Evolutionary conservation across 108 stramenopile genomes (phyloP).

Genomic region (Cyclotella choctawhatcheeana): DNA sequence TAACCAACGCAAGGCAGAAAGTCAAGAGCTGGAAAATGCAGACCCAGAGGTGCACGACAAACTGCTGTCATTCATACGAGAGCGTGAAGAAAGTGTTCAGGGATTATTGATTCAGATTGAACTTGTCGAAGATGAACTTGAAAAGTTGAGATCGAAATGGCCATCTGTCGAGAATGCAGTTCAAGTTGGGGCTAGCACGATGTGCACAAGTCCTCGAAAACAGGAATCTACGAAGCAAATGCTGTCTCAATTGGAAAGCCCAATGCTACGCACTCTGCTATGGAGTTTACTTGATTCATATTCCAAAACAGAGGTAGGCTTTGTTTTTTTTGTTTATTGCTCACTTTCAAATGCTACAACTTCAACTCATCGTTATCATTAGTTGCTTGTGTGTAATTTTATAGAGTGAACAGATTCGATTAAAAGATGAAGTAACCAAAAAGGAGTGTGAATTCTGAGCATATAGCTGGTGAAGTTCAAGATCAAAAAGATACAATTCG

Average conservation of each 20-base stretch:
- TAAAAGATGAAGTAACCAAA: slow-evolving; percentile 10
- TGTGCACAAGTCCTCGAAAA: slow-evolving; percentile 24
- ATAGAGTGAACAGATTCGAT: slow-evolving; percentile 4
- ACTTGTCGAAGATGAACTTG: slow-evolving; percentile 70
- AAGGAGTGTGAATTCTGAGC: slow-evolving; percentile 8
- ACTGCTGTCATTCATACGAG: slow-evolving; percentile 24
- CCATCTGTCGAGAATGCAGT: slow-evolving; percentile 44
- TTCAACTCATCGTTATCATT: too few relatives aligned
- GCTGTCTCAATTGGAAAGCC: slow-evolving; percentile 49
- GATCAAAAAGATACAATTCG: slow-evolving; percentile 21
- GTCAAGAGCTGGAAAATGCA: slow-evolving; percentile 15
- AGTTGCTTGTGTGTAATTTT: background rate
- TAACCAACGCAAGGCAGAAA: slow-evolving; percentile 37
- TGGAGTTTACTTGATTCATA: slow-evolving; percentile 57
- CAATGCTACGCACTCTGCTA: slow-evolving; percentile 62
- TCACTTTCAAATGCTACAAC: background rate
- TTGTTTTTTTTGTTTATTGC: background rate
- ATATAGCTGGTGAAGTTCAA: background rate
- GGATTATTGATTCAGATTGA: slow-evolving; percentile 81
- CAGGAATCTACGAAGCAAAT: slow-evolving; percentile 48
- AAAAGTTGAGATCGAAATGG: slow-evolving; percentile 54
- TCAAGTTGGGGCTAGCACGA: slow-evolving; percentile 6
- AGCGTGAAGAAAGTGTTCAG: slow-evolving; percentile 61
- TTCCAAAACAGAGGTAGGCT: slow-evolving; percentile 66
- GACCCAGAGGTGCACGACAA: slow-evolving; percentile 19